Evolutionary conservation across 2,329 filamentous ascomycete species (phyloP).

Genomic region (Endocalyx cinctus): DNA sequence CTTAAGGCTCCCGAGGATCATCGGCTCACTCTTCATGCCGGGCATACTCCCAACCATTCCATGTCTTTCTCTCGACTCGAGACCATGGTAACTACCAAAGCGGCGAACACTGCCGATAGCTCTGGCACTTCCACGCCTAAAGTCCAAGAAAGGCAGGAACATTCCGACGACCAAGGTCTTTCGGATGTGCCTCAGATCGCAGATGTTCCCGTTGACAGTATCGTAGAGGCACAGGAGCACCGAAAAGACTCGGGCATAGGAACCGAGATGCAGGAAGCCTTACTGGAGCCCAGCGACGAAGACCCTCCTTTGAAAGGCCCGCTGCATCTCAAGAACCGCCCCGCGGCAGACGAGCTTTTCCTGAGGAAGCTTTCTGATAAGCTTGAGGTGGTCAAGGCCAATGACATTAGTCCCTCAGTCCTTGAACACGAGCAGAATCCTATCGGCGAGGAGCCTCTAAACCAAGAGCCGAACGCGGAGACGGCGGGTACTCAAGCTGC

Average conservation of each 20-base stretch:
- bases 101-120: constrained; percentile 33
- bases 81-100: constrained; percentile 38
- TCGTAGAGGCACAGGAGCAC: background rate
- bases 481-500: constrained; percentile 2
- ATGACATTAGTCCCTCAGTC: constrained; percentile 42
- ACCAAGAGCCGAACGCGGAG: no score
- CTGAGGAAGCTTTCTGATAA: constrained; percentile 46
- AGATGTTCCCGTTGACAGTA: constrained; percentile 5
- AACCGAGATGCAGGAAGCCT: constrained; percentile 6
- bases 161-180: background rate
- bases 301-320: constrained; percentile 48
- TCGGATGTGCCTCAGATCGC: constrained; percentile 14
- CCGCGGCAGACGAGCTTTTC: constrained; percentile 52
- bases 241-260: constrained; percentile 7
- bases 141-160: constrained; percentile 11
- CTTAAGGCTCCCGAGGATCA: constrained; percentile 44
- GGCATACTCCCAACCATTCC: constrained; percentile 57
- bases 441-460: no score
- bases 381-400: constrained; percentile 42
- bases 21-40: constrained; percentile 57
- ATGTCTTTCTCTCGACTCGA: constrained; percentile 48
- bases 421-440: constrained; percentile 26
- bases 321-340: constrained; percentile 51
- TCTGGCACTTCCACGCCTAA: constrained; percentile 37
- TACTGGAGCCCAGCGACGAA: constrained; percentile 35